A percentile compares a stretch with the other conserved stretches of the same genome.
phyloP scores from a whole-genome alignment of 305 asterid species.

The Ilex paraguariensis region DNA sequence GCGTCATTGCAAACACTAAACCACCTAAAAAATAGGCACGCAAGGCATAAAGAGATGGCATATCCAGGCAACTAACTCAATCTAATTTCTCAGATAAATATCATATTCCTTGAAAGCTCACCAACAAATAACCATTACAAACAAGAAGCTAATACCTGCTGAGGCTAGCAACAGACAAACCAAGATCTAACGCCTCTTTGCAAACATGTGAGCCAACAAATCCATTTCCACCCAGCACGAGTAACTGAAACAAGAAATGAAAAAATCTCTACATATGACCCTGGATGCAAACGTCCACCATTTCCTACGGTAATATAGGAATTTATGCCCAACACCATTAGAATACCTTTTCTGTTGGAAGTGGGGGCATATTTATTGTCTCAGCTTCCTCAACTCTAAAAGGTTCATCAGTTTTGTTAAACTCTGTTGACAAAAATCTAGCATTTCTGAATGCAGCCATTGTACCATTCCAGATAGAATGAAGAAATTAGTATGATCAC shows the following conservation, averaged over 20 bases:
- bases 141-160: slow-evolving; percentile 51
- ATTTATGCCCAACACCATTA: background rate
- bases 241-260: slow-evolving; percentile 47
- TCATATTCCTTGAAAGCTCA: too few relatives aligned
- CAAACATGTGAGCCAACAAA: slow-evolving; percentile 95
- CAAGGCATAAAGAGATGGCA: too few relatives aligned
- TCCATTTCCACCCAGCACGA: slow-evolving; percentile 96
- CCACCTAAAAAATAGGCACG: too few relatives aligned
- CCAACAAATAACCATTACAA: too few relatives aligned
- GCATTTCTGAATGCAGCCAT: background rate
- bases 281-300: background rate
- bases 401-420: background rate
- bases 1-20: too few relatives aligned
- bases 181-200: slow-evolving; percentile 76
- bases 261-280: background rate
- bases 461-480: background rate
- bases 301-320: background rate
- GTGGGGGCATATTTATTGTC: background rate
- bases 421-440: background rate
- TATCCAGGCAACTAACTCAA: too few relatives aligned
- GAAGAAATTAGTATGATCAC: background rate
- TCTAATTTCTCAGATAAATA: too few relatives aligned
- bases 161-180: slow-evolving; percentile 77
- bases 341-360: slow-evolving; percentile 52
- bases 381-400: slow-evolving; percentile 1